A percentile compares a stretch with the other conserved stretches of the same genome.
phyloP scores from a whole-genome alignment of 129 eudicot genomes.

The Oenanthe sinensis region DNA sequence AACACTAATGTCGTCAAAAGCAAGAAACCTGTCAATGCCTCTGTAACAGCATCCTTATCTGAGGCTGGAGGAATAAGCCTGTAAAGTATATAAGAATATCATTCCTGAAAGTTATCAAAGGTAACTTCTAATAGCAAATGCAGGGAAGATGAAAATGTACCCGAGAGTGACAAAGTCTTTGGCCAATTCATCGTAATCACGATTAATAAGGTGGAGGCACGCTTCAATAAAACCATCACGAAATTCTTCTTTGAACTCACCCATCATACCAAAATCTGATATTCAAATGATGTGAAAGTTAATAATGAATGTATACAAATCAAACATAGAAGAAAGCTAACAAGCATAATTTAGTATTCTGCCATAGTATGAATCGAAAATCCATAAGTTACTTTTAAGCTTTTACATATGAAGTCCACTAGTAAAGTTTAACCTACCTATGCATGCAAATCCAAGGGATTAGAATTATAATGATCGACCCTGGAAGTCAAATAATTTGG shows the following conservation, averaged over 20 bases:
- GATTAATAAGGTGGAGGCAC: conserved; percentile 88
- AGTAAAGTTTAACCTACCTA: background rate
- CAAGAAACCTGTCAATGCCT: conserved; percentile 83
- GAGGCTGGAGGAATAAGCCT: conserved; percentile 91
- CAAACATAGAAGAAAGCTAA: background rate
- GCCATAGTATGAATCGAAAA: background rate
- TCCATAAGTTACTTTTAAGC: background rate
- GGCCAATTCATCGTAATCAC: conserved; percentile 88
- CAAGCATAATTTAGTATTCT: background rate
- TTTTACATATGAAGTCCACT: background rate
- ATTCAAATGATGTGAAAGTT: background rate
- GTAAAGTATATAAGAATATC: conserved; percentile 18
- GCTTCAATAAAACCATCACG: conserved; percentile 99
- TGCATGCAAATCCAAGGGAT: background rate
- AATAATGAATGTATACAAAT: background rate
- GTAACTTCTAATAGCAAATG: conserved; percentile 1
- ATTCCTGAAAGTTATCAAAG: conserved; percentile 3
- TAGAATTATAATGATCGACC: background rate
- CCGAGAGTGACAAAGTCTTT: conserved; percentile 93
- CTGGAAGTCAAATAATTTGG: background rate
- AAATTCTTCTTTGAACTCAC: conserved; percentile 85
- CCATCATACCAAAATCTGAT: conserved; percentile 99
- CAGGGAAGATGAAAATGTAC: conserved; percentile 38
- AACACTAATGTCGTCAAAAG: conserved; percentile 10
- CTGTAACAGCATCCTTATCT: conserved; percentile 85